Base-by-base conservation (phyloP, 805 yeast species). In the Ogataea pignaliae region DNA sequence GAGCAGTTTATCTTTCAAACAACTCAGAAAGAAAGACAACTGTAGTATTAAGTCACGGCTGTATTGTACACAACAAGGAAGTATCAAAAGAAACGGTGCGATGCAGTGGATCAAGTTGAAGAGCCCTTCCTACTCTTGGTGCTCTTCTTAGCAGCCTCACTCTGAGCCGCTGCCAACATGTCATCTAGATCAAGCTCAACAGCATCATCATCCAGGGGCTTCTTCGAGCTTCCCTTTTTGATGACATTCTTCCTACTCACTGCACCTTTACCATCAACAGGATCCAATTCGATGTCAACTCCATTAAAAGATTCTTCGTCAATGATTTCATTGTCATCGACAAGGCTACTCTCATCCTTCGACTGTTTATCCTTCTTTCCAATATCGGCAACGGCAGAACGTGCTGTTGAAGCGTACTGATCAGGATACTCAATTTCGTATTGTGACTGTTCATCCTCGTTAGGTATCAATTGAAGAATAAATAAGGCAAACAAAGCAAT, bases 401-500 rank as follows among this genome's bases (percentile, higher is more conserved):
- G 13, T 30, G 28, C 29, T 31, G 34, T 15, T 31, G 16, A 17
- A 11, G 35, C 14, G 14, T 41, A 35, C 16, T 41, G 43, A 30
- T 41, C 43, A 17, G 43, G 43, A 17, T 30, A 41, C 13, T 54
- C 57, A 34, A 50, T 36, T 36, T 61, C 64, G 34, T 55, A 53
- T 15, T 41, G 46, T 3, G 49, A 51, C 15, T 48, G 46, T 1
- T 50, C 50, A 12, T 55, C 64, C 29, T 51, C 53, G 13, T 53
- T 57, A 2, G 65, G 61, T 1, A 65, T 47, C 6, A 54, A 40
- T 29, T 55, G 50, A 36, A 56, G 57, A 15, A 72, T 55, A 32
- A 69, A 41, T 3, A 62, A 47, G 4, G 67, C 70, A 14, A 73
- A 47, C 3, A 61, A 29, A 14, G 52, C 29, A 37, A 75, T 54